A percentile compares a stretch with the other conserved stretches of the same genome.
Evolutionary conservation across 179 eudicot species (phyloP).

Genomic region (Nepenthes alata): DNA sequence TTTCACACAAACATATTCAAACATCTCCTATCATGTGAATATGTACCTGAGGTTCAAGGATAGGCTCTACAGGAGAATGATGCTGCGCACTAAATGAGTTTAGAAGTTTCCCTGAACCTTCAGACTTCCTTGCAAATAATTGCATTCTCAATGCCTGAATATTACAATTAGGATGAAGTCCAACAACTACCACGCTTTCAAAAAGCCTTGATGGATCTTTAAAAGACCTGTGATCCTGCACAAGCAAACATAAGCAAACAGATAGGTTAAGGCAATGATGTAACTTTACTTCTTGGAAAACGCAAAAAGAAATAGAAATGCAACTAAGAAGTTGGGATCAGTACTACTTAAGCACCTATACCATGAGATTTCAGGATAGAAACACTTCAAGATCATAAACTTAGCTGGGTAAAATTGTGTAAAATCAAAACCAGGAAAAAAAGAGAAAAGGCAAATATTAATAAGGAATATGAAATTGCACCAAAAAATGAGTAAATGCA

Average conservation of each 20-base stretch:
- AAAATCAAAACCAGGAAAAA: too few relatives aligned
- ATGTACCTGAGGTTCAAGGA: conserved; percentile 87
- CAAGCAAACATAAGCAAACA: neutral
- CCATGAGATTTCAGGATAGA: too few relatives aligned
- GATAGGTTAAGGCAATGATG: neutral
- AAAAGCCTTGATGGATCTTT: conserved; percentile 64
- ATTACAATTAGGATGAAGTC: conserved; percentile 87
- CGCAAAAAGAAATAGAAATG: neutral
- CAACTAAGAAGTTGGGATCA: neutral
- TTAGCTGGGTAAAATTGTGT: too few relatives aligned
- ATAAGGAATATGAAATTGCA: too few relatives aligned
- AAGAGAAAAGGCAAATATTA: too few relatives aligned
- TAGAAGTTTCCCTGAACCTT: conserved; percentile 67
- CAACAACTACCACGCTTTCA: conserved; percentile 96
- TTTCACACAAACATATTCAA: neutral
- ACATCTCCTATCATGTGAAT: neutral
- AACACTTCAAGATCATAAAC: too few relatives aligned
- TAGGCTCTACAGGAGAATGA: conserved; percentile 61
- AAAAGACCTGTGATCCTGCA: conserved; percentile 1
- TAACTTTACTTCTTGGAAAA: neutral
- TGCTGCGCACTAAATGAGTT: conserved; percentile 53
- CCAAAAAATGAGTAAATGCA: too few relatives aligned
- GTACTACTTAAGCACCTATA: too few relatives aligned
- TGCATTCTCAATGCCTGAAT: conserved; percentile 52
- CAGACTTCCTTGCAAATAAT: conserved; percentile 50